Conservation (phyloP, 768 basidiomycete genomes). For the Daedaleopsis sinensis region DNA sequence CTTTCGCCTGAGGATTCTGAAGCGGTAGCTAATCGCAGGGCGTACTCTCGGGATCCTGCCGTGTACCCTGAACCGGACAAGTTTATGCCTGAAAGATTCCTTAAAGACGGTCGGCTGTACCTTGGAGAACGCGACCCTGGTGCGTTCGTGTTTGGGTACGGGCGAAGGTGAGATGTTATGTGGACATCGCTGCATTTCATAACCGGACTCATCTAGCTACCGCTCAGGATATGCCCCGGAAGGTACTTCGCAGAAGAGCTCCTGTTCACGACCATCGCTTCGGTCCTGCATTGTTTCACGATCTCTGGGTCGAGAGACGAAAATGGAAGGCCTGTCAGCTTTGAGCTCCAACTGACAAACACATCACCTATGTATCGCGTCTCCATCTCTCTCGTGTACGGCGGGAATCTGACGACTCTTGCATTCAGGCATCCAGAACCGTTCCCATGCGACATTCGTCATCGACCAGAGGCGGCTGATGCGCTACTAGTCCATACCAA, state of each 20-base stretch:
- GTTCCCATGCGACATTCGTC: too few species aligned
- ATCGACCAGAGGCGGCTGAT: too few species aligned
- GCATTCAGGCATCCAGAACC: too few species aligned
- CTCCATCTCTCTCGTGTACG: too few species aligned
- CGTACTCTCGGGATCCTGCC: slow-evolving; percentile 51
- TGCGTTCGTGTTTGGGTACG: slow-evolving; percentile 29
- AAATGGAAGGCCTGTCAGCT: background rate
- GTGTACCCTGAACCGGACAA: slow-evolving; percentile 46
- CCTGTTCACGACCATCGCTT: background rate
- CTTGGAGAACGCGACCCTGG: slow-evolving; percentile 1
- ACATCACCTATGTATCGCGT: background rate
- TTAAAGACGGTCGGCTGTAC: slow-evolving; percentile 26
- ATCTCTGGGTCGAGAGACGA: background rate
- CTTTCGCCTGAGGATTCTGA: background rate
- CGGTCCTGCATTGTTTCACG: background rate
- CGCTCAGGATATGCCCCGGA: background rate
- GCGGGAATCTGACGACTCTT: too few species aligned
- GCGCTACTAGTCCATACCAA: too few species aligned
- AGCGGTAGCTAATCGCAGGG: slow-evolving; percentile 34
- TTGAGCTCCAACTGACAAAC: background rate
- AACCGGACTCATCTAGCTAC: background rate
- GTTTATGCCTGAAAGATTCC: slow-evolving; percentile 54
- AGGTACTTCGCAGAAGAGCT: background rate
- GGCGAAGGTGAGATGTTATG: slow-evolving; percentile 7
- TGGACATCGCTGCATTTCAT: background rate